phyloP scores from a whole-genome alignment of 805 yeast species.

The Groenewaldozyma tartarivorans region DNA sequence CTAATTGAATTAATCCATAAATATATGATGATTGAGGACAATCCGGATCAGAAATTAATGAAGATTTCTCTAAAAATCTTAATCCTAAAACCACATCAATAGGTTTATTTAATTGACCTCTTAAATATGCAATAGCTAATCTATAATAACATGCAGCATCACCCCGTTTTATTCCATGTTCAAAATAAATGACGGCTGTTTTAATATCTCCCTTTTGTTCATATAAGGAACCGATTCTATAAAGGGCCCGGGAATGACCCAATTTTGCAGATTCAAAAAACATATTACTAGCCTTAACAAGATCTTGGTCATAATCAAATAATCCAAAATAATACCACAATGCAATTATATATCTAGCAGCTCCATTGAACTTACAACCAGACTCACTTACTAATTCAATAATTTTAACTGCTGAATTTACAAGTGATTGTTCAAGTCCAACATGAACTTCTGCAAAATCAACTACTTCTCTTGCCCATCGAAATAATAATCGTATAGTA shows the following conservation, averaged over 20 bases:
- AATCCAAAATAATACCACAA: conserved; percentile 22
- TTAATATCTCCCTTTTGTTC: conserved; percentile 25
- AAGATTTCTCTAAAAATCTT: conserved; percentile 20
- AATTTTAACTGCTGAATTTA: conserved; percentile 19
- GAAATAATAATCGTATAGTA: conserved; percentile 9
- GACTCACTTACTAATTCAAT: conserved; percentile 16
- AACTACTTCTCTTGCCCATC: conserved; percentile 26
- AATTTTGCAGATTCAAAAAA: conserved; percentile 25
- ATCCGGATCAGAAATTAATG: conserved; percentile 27
- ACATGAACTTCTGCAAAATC: conserved; percentile 24
- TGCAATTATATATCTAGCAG: conserved; percentile 24
- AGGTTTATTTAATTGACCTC: conserved; percentile 25
- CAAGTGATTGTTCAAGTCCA: conserved; percentile 14
- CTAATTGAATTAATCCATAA: conserved; percentile 28
- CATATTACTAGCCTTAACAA: conserved; percentile 17
- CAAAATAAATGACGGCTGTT: conserved; percentile 25
- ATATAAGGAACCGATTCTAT: conserved; percentile 27
- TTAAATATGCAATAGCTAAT: conserved; percentile 26
- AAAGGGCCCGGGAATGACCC: conserved; percentile 28
- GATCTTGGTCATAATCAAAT: conserved; percentile 17
- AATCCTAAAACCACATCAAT: conserved; percentile 20
- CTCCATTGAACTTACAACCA: conserved; percentile 15
- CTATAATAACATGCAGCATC: conserved; percentile 33
- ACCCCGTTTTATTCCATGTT: conserved; percentile 26
- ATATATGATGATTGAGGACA: conserved; percentile 31